These are phyloP conservation scores for Lathyrus oleraceus DNA, from an alignment of 306 rosid species.

Conservation along the genomic window DNA sequence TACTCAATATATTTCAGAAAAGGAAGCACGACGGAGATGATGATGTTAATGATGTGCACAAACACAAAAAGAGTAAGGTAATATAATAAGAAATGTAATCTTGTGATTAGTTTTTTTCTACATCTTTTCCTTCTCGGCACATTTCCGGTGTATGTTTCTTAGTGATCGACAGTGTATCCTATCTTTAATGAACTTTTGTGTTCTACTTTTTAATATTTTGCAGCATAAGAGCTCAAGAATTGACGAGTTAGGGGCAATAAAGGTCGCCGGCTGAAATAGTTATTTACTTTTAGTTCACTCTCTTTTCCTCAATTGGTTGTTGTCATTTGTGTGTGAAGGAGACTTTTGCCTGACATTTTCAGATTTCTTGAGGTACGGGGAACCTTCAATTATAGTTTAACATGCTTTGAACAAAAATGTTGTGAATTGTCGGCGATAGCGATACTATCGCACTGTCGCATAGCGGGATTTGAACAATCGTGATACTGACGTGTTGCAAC, in stretches of 20 bases:
- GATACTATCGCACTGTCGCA: too few relatives aligned
- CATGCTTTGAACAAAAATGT: too few relatives aligned
- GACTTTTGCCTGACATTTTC: conserved; percentile 52
- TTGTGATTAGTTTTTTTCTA: conserved; percentile 6
- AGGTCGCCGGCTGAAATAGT: conserved; percentile 76
- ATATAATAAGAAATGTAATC: conserved; percentile 38
- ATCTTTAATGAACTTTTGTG: conserved; percentile 22
- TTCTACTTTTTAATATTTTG: conserved; percentile 37
- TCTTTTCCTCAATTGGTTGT: conserved; percentile 68
- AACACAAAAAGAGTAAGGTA: conserved; percentile 99
- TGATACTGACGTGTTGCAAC: conserved; percentile 21
- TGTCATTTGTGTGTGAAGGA: conserved; percentile 61
- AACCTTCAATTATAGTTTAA: too few relatives aligned
- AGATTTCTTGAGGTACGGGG: conserved; percentile 79
- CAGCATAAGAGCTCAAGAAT: conserved; percentile 94
- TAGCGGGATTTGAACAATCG: too few relatives aligned
- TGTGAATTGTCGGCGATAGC: too few relatives aligned
- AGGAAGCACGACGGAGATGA: conserved; percentile 99
- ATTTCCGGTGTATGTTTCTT: conserved; percentile 25
- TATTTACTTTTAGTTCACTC: conserved; percentile 49
- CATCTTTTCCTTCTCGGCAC: too few relatives aligned
- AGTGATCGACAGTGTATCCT: conserved; percentile 12
- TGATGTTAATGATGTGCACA: conserved; percentile 79
- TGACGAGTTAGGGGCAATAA: conserved; percentile 83
- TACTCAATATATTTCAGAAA: conserved; percentile 62